phyloP scores from a whole-genome alignment of 208 protist genomes.

The Leishmania aethiopica region DNA sequence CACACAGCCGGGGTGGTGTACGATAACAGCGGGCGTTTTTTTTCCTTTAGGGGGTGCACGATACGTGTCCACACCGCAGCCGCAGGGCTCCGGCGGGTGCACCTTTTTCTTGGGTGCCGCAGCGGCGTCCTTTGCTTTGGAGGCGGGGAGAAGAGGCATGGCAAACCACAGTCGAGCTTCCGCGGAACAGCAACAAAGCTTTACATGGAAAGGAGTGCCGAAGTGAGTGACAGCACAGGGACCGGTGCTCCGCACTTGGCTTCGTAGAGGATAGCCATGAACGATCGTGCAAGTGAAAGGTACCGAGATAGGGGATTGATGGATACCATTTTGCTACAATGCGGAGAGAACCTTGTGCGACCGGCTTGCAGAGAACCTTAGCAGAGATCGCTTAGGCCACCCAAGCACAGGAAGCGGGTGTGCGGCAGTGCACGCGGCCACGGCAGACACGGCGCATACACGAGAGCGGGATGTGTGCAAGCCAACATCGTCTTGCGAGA shows the following conservation, averaged over 20 bases:
- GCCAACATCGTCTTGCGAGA: neutral
- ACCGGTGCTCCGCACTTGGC: neutral
- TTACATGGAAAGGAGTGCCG: neutral
- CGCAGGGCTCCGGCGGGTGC: constrained; percentile 75
- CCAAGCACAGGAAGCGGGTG: neutral
- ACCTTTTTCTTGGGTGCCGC: constrained; percentile 69
- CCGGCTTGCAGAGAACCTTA: neutral
- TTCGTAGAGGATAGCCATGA: neutral
- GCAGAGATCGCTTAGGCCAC: neutral
- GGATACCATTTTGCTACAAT: neutral
- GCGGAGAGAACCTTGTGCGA: neutral
- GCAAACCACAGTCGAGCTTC: neutral
- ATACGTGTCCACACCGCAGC: constrained; percentile 86
- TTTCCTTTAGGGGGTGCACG: constrained; percentile 84
- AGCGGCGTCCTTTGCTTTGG: constrained; percentile 38
- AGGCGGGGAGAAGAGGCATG: constrained; percentile 16
- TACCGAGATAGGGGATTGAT: neutral
- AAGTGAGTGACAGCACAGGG: neutral
- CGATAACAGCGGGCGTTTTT: constrained; percentile 46
- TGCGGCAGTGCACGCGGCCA: neutral
- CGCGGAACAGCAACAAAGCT: neutral
- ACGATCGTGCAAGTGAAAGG: neutral
- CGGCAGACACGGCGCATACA: neutral
- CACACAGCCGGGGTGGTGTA: constrained; percentile 69
- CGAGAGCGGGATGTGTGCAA: neutral